phyloP scores from a whole-genome alignment of 2,329 filamentous ascomycete genomes.

The Trichoderma polysporum region DNA sequence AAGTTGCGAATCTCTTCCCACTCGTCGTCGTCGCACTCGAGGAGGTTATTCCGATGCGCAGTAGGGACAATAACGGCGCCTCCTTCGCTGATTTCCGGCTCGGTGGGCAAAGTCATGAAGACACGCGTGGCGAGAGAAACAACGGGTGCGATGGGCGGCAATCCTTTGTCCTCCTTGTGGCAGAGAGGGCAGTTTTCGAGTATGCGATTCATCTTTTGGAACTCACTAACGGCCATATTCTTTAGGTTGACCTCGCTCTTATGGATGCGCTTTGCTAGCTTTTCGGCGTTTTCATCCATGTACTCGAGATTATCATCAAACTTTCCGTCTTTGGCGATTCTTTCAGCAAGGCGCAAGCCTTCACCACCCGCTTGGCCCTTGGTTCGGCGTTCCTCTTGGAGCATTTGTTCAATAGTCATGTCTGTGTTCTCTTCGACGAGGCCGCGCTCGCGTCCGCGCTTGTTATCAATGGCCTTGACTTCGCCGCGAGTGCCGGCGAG shows the following conservation, averaged over 20 bases:
- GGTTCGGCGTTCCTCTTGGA: slow-evolving; percentile 87
- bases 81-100: slow-evolving; percentile 81
- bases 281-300: slow-evolving; percentile 93
- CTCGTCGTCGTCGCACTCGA: slow-evolving; percentile 99
- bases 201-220: slow-evolving; percentile 83
- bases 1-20: slow-evolving; percentile 99
- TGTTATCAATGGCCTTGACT: slow-evolving; percentile 74
- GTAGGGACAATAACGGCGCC: slow-evolving; percentile 87
- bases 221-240: slow-evolving; percentile 82
- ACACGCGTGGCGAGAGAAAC: slow-evolving; percentile 82
- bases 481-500: slow-evolving; percentile 73
- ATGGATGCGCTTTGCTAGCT: slow-evolving; percentile 82
- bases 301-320: slow-evolving; percentile 94
- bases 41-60: slow-evolving; percentile 80
- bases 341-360: slow-evolving; percentile 78
- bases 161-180: slow-evolving; percentile 77
- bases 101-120: slow-evolving; percentile 84
- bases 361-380: slow-evolving; percentile 76
- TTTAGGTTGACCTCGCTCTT: slow-evolving; percentile 86
- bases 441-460: slow-evolving; percentile 79
- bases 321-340: slow-evolving; percentile 89
- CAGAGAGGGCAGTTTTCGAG: slow-evolving; percentile 88
- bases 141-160: slow-evolving; percentile 78
- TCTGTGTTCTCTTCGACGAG: slow-evolving; percentile 88
- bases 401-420: slow-evolving; percentile 96